phyloP scores from a whole-genome alignment of 2,329 filamentous ascomycete genomes.

The Alternaria sp. region DNA sequence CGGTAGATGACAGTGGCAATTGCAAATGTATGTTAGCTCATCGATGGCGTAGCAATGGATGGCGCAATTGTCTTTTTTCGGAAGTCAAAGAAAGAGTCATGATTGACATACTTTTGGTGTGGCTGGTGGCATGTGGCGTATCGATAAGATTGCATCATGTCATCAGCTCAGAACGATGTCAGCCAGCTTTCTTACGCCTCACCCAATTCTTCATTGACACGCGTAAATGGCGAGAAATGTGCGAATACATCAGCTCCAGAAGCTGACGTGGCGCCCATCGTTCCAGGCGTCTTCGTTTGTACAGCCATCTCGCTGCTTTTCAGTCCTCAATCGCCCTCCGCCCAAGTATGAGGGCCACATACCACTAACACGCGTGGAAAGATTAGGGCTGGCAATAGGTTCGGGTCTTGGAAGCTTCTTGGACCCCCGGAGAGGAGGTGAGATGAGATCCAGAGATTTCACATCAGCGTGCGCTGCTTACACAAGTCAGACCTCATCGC shows the following conservation, averaged over 20 bases:
- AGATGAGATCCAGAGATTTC: slow-evolving; percentile 22
- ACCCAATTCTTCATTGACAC: neutral
- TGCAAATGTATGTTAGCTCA: neutral
- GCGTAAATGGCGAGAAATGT: slow-evolving; percentile 28
- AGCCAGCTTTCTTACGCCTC: neutral
- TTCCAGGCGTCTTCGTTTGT: neutral
- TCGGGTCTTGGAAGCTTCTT: slow-evolving; percentile 68
- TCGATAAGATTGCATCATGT: slow-evolving; percentile 27
- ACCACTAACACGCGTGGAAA: slow-evolving; percentile 81
- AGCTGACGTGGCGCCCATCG: slow-evolving; percentile 2
- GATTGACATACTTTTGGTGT: slow-evolving; percentile 15
- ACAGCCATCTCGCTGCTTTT: slow-evolving; percentile 65
- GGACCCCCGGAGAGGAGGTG: slow-evolving; percentile 81
- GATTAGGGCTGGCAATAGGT: slow-evolving; percentile 71
- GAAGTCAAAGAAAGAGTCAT: slow-evolving; percentile 2
- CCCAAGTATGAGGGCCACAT: slow-evolving; percentile 94
- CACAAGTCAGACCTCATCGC: slow-evolving; percentile 80
- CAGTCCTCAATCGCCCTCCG: slow-evolving; percentile 81
- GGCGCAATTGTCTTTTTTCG: neutral
- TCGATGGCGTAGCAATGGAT: neutral
- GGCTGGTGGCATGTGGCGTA: slow-evolving; percentile 33
- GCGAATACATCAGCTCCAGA: slow-evolving; percentile 17
- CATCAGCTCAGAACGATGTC: slow-evolving; percentile 7
- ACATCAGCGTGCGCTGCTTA: neutral
- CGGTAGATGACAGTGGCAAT: neutral